Evolutionary conservation across 176 grass and related monocot genomes (phyloP).

Genomic region (Juncus inflexus): DNA sequence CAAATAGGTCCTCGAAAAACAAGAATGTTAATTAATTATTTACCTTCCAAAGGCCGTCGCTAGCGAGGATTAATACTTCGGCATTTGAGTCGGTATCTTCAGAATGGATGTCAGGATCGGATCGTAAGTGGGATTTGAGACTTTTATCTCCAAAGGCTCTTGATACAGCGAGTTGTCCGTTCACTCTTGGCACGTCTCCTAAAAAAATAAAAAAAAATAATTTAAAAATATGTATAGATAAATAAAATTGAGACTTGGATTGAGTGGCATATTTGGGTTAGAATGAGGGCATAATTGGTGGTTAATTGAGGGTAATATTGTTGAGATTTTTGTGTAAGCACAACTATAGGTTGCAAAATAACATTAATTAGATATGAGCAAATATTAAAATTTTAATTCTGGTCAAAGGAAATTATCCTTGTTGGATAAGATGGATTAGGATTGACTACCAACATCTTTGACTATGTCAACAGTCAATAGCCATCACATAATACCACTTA

Average conservation of each 20-base stretch:
- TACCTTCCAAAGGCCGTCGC: slow-evolving; percentile 46
- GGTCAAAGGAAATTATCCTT: background rate
- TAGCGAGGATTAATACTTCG: slow-evolving; percentile 37
- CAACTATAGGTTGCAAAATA: background rate
- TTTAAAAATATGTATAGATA: background rate
- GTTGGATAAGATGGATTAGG: background rate
- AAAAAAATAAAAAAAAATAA: slow-evolving; percentile 14
- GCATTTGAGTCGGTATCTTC: slow-evolving; percentile 22
- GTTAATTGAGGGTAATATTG: too few relatives aligned
- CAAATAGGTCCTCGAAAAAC: background rate
- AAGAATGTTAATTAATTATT: slow-evolving; percentile 3
- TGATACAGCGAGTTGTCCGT: slow-evolving; percentile 44
- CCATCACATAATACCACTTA: background rate
- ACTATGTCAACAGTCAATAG: background rate
- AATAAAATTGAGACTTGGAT: background rate
- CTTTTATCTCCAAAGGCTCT: slow-evolving; percentile 40
- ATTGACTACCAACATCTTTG: slow-evolving; percentile 3
- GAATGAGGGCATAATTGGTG: too few relatives aligned
- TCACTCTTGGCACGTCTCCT: slow-evolving; percentile 44
- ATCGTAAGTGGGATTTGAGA: slow-evolving; percentile 33
- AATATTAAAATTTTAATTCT: background rate
- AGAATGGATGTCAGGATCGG: slow-evolving; percentile 31
- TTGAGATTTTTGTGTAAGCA: background rate
- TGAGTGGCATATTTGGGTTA: too few relatives aligned
- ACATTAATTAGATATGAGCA: background rate